phyloP scores from a whole-genome alignment of 176 grass and related monocot species.

The Cenchrus fungigraminus region DNA sequence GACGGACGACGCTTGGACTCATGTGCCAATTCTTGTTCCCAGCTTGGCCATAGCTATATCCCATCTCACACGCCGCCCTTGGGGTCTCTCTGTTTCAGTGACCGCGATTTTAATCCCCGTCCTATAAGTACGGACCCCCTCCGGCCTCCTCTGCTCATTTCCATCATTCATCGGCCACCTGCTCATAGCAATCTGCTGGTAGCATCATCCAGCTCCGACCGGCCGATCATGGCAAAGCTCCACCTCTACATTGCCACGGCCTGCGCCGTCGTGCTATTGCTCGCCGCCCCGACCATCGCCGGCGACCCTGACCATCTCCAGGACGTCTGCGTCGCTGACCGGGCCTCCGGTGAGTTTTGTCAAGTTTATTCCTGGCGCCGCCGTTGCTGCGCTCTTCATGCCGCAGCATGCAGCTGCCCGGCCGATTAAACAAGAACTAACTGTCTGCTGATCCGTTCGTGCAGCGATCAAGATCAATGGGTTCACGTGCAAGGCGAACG shows the following conservation, averaged over 20 bases:
- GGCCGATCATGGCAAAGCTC: conserved; percentile 12
- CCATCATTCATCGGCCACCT: not conserved
- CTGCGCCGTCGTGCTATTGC: conserved; percentile 29
- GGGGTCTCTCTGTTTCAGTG: too few relatives aligned
- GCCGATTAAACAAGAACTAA: not conserved
- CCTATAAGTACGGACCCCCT: conserved; percentile 30
- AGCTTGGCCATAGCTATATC: not conserved
- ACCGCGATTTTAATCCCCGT: not conserved
- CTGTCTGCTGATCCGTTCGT: not conserved
- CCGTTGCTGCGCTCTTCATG: not conserved
- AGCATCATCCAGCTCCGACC: not conserved
- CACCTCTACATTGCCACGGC: conserved; percentile 34
- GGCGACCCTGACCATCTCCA: conserved; percentile 76
- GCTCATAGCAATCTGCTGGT: not conserved
- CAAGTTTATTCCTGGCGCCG: not conserved
- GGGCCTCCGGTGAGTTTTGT: conserved; percentile 40
- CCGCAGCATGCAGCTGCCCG: not conserved
- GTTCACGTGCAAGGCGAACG: conserved; percentile 74
- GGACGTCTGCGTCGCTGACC: conserved; percentile 73
- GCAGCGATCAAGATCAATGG: conserved; percentile 77
- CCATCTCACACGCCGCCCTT: not conserved
- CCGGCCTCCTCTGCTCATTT: not conserved
- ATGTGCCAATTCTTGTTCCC: not conserved
- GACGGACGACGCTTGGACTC: not conserved
- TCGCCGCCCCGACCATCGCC: conserved; percentile 29